Percentiles rank a stretch among this genome's conserved stretches.
Evolutionary conservation across 2,329 filamentous ascomycete species (phyloP).

Genomic region (Leptographium flavum): DNA sequence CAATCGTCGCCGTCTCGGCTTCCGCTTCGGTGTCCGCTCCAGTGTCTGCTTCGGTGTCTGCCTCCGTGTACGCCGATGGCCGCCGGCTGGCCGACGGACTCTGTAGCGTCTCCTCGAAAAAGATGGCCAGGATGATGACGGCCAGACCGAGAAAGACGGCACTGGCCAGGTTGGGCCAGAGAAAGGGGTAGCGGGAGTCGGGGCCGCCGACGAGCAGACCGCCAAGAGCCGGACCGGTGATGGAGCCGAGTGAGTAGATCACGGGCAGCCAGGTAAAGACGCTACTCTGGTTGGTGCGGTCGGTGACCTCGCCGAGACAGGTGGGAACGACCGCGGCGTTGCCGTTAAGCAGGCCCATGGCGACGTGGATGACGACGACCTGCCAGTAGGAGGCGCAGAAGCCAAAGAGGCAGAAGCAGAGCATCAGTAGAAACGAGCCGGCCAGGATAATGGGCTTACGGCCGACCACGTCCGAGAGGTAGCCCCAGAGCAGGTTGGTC

Average conservation of each 20-base stretch:
- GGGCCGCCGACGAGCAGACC: conserved; percentile 62
- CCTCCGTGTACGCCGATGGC: too few species aligned
- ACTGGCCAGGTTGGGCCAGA: conserved; percentile 69
- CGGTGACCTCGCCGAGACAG: conserved; percentile 86
- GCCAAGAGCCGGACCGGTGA: conserved; percentile 84
- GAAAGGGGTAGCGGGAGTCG: conserved; percentile 58
- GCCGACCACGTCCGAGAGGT: conserved; percentile 64
- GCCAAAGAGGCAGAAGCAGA: conserved; percentile 75
- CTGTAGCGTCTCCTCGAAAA: conserved; percentile 80
- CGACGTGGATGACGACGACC: conserved; percentile 67
- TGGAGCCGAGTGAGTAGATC: conserved; percentile 88
- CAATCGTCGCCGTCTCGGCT: too few species aligned
- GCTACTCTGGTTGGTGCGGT: conserved; percentile 82
- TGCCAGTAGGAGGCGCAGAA: conserved; percentile 76
- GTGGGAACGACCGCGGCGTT: conserved; percentile 92
- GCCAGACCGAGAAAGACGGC: conserved; percentile 59
- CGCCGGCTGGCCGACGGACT: too few species aligned
- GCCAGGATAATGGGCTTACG: conserved; percentile 70
- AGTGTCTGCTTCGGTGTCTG: too few species aligned
- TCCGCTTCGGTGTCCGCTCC: too few species aligned
- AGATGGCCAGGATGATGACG: conserved; percentile 59
- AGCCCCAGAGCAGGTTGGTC: conserved; percentile 88
- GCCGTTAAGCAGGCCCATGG: conserved; percentile 89
- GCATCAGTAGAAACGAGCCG: conserved; percentile 69
- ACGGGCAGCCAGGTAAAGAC: conserved; percentile 92